These are phyloP conservation scores for Saitoella complicata DNA, from an alignment of 805 yeast species.

Conservation along the genomic window DNA sequence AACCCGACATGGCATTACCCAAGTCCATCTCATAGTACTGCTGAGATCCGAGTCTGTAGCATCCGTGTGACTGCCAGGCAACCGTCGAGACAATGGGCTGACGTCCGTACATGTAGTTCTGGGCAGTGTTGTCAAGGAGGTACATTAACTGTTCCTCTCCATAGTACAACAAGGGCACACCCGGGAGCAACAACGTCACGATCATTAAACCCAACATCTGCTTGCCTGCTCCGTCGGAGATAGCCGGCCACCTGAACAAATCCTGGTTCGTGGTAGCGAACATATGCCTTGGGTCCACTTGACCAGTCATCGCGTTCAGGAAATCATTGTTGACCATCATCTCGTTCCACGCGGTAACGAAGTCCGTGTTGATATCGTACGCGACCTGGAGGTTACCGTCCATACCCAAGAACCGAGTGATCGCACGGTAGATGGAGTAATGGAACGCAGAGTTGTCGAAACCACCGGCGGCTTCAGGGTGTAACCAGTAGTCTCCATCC, in stretches of 20 bases:
- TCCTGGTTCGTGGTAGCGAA: conserved; percentile 1
- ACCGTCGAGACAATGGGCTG: background rate
- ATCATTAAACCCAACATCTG: conserved; percentile 2
- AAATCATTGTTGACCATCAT: conserved; percentile 1
- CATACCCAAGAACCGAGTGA: conserved; percentile 1
- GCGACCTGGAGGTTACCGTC: conserved; percentile 1
- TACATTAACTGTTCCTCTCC: conserved; percentile 3
- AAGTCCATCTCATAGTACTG: background rate
- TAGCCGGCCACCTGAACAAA: conserved; percentile 2
- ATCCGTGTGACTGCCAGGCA: conserved; percentile 3
- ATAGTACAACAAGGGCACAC: conserved; percentile 1
- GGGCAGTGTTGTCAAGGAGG: background rate
- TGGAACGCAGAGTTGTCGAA: conserved; percentile 3
- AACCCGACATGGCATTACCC: background rate
- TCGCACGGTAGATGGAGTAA: conserved; percentile 2
- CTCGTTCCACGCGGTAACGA: background rate
- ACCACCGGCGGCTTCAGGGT: background rate
- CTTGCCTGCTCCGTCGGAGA: background rate
- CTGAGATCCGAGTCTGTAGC: background rate
- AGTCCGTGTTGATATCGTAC: background rate
- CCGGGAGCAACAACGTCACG: background rate
- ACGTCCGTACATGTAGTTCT: conserved; percentile 2
- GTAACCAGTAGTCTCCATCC: background rate
- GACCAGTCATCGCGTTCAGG: background rate
- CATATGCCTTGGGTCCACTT: conserved; percentile 1